Evolutionary conservation across 2,329 filamentous ascomycete genomes (phyloP), one percentile per base, ranked within the genome.

Genomic region (Nigrospora sphaerica): DNA sequence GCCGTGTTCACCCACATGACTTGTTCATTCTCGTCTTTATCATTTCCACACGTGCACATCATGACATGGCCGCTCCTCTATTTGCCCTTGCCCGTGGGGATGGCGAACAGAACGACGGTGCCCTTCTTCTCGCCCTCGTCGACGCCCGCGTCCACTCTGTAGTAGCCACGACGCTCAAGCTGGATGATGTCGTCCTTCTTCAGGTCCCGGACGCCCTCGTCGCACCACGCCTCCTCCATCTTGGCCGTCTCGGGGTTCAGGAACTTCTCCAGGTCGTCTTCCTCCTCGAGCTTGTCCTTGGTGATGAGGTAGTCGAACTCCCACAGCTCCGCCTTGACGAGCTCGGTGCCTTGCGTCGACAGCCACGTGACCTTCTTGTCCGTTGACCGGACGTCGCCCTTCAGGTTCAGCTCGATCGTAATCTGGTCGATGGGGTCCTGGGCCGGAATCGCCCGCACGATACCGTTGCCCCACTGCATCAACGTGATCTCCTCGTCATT

Each of bases 311-410:
- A 92, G 69, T 95, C 92, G 64, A 96, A 97, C 56, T 96, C 90
- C 69, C 91, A 92, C 12, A 95, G 77, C 67, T 95, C 88, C 18
- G 93, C 83, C 9, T 84, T 82, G 13, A 95, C 75, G 1, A 95
- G 77, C 48, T 86, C 79, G 69, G 92, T 86, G 39, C 79, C 80
- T 54, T 88, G 80, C 1, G 77, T 79, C 2, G 88, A 85, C 41
- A 97, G 73, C 92, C 92, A 97, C 1, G 91, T 96, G 34, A 97
- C 81, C 76, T 97, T 97, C 81, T 96, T 96, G 61, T 89, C 83
- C 0, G 92, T 97, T 62, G 88, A 85, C 75, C 95, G 95, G 66
- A 97, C 88, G 64, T 97, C 92, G 46, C 92, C 91, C 58, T 86
- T 81, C 42, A 96, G 80, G 67, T 97, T 86, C n/a, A 96, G 80